Base-by-base conservation (phyloP, 1,139 yeast species). In the Nakaseomyces kungkrabaensis region DNA sequence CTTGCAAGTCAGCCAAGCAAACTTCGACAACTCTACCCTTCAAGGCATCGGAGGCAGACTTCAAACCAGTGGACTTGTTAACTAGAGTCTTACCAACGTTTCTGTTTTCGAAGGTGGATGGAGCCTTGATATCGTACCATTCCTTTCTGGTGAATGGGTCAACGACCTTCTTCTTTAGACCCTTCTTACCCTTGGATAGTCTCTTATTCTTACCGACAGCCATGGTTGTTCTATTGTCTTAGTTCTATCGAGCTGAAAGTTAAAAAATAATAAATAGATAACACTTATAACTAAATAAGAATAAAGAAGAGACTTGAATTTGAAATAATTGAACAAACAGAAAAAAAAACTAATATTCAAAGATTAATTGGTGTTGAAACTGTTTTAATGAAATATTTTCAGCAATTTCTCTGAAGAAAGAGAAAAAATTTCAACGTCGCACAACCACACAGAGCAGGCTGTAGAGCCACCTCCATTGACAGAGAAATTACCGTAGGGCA, bases 151-250 rank as follows among this genome's bases (percentile, higher is more conserved):
- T 78, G 87, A 86, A 86, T 71, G 95, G 95, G 81, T 86, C 95
- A 65, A 85, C 90, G 72, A 82, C 88, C 83, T 82, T 86, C 90
- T 86, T 87, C 94, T 87, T 87, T 75, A 85, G 75, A 70, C 95
- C 95, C 78, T 86, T 87, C 88, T 86, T 86, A 75, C 95, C 95
- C 80, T 86, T 86, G 77, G 90, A 83, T 77, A 86, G 79, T 82
- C 95, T 84, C 89, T 87, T 87, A 76, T 87, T 87, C 86, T 87
- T 87, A 74, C 95, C 95, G 75, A 87, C 92, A 81, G 92, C 95
- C 95, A 86, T 85, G 57, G 59, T 67, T 83, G 44, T 41, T 29
- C 34, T 29, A 41, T 41, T 41, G 44, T 78, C 94, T 82, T 41
- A 31, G 44, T 41, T 29, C 26, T 38, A 38, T 17, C 42, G 42